Base-by-base conservation (phyloP, 148 eudicot genomes). In the Fagopyrum esculentum region DNA sequence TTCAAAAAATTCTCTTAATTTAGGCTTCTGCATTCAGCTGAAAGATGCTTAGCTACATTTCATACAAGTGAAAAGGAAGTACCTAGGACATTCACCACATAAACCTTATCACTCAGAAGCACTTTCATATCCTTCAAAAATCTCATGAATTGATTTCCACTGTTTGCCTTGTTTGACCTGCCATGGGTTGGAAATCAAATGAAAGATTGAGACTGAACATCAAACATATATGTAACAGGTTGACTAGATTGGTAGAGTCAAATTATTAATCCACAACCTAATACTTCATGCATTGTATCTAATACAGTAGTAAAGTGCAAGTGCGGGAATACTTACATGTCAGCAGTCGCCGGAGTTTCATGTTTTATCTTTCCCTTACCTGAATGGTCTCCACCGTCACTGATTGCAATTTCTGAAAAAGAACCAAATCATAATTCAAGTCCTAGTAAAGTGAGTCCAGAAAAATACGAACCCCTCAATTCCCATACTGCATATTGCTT, bases 61-160 rank as follows among this genome's bases (percentile, higher is more conserved):
- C 44, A 55, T 77, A 35, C 71, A 12, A 78, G 68, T 60, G 77
- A 72, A 77, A n/a, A 74, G 70, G 22, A 54, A 50, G 72, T 95
- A 95, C 99, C 98, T 83, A 94, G 81, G 85, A 87, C 89, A 81
- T 92, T 94, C 77, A 91, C 88, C 68, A 85, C 89, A 77, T 81
- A 93, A 77, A 91, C 87, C 80, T 83, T 91, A 7, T 93, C 88
- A 17, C 64, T 51, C 79, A 87, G 85, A 79, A 93, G 92, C 77
- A 74, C 82, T 80, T 91, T 91, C 87, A 91, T 80, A 80, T 91
- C 98, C 79, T 81, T 80, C 51, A 75, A 69, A 83, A 89, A 88
- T 81, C 87, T 81, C 76, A 74, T 77, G 45, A 88, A 30, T 44
- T 71, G 88, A 76, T 80, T 80, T 40, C 66, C 77, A 73, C 30